Percentiles rank a stretch among this genome's conserved stretches.
These are phyloP conservation scores for Alternaria hordeiaustralica DNA, from an alignment of 2,329 filamentous ascomycete genomes.

Conservation along the genomic window DNA sequence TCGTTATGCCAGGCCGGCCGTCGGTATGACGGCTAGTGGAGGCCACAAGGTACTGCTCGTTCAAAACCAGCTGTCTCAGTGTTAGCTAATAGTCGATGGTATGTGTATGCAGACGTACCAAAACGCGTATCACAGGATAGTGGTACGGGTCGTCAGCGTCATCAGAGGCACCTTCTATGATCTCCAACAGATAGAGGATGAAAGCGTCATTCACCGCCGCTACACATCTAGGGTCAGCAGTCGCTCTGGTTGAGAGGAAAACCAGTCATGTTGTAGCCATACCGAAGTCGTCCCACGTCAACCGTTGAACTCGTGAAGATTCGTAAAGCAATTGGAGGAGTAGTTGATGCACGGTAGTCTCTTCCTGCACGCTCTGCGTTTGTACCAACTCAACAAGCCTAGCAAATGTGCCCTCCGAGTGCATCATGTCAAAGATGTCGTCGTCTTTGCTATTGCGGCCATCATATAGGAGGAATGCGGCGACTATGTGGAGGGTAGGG, in stretches of 20 bases:
- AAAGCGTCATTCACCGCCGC: constrained; percentile 75
- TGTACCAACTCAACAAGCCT: constrained; percentile 83
- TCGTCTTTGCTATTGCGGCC: constrained; percentile 79
- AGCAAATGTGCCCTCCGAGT: constrained; percentile 81
- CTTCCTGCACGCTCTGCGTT: constrained; percentile 64
- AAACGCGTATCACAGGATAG: constrained; percentile 89
- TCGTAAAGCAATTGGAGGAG: constrained; percentile 92
- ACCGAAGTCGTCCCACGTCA: constrained; percentile 79
- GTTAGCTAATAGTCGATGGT: not conserved
- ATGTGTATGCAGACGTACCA: constrained; percentile 65
- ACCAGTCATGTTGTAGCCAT: constrained; percentile 48
- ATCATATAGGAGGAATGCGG: constrained; percentile 85
- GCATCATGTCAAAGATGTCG: constrained; percentile 83
- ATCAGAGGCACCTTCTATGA: constrained; percentile 86
- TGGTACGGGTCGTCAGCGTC: constrained; percentile 93
- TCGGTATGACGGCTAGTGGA: constrained; percentile 51
- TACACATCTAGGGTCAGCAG: constrained; percentile 32
- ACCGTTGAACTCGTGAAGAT: constrained; percentile 89
- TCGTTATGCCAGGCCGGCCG: constrained; percentile 70
- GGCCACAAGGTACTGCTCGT: constrained; percentile 96
- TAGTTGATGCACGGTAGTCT: constrained; percentile 76
- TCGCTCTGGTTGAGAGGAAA: not conserved
- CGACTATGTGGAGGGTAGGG: constrained; percentile 79
- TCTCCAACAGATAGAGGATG: constrained; percentile 79
- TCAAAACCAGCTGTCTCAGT: constrained; percentile 77